A percentile compares a stretch with the other conserved stretches of the same genome.
Conservation (phyloP, 2,329 filamentous ascomycete genomes). For the Fusarium sp. region DNA sequence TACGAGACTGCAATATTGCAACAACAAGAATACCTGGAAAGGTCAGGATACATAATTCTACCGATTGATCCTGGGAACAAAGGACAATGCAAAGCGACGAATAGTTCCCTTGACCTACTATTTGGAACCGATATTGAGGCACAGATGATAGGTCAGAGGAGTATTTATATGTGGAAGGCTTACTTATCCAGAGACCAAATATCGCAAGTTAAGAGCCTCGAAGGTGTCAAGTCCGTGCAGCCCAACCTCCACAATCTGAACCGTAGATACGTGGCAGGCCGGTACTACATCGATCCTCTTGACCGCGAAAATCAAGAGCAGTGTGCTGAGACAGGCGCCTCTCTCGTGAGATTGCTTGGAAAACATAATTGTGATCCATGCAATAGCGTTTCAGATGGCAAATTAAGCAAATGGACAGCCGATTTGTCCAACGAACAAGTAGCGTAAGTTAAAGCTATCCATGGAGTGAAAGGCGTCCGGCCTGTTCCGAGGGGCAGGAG, state of each 20-base stretch:
- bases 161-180: background rate
- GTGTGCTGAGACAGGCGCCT: background rate
- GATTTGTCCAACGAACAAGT: background rate
- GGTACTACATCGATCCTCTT: fast-evolving
- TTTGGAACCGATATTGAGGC: background rate
- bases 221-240: background rate
- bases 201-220: background rate
- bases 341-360: background rate
- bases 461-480: fast-evolving
- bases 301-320: background rate
- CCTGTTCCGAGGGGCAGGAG: background rate
- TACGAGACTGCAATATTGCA: background rate
- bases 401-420: fast-evolving
- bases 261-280: background rate
- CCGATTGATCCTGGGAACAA: background rate
- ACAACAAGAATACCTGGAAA: background rate
- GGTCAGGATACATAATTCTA: background rate
- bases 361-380: background rate
- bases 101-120: background rate
- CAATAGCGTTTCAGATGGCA: background rate
- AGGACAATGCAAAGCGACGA: background rate
- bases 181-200: background rate
- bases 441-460: fast-evolving
- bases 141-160: background rate
- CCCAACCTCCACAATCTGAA: background rate